Evolutionary conservation across 2,329 filamentous ascomycete genomes (phyloP).

Genomic region (Talaromyces sp.): DNA sequence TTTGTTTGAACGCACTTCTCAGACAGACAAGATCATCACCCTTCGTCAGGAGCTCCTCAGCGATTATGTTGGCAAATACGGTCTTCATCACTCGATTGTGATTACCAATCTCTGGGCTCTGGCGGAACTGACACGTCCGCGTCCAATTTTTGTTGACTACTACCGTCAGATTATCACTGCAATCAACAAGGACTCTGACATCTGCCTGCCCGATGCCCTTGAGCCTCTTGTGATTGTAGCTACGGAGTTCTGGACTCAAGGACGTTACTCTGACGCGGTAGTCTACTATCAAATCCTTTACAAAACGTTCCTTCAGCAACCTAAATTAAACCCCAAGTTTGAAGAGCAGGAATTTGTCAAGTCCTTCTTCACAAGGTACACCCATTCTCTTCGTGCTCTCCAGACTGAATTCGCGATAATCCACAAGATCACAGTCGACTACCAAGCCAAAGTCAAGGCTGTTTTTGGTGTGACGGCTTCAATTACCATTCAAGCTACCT

Average conservation of each 20-base stretch:
- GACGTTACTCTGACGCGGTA: slow-evolving; percentile 34
- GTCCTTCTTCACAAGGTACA: slow-evolving; percentile 32
- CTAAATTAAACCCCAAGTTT: slow-evolving; percentile 30
- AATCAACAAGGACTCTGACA: slow-evolving; percentile 34
- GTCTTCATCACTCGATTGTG: slow-evolving; percentile 30
- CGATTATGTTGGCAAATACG: slow-evolving; percentile 34
- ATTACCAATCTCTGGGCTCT: slow-evolving; percentile 35
- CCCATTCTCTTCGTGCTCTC: slow-evolving; percentile 30
- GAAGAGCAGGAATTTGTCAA: slow-evolving; percentile 31
- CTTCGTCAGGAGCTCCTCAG: slow-evolving; percentile 37
- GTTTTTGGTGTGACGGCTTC: slow-evolving; percentile 31
- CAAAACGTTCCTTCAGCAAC: slow-evolving; percentile 33
- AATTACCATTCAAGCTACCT: slow-evolving; percentile 34
- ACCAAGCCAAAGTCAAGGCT: slow-evolving; percentile 30
- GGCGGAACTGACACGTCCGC: slow-evolving; percentile 33
- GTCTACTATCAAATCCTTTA: slow-evolving; percentile 33
- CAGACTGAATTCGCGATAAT: slow-evolving; percentile 28
- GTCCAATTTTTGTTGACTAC: slow-evolving; percentile 36
- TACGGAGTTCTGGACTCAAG: slow-evolving; percentile 36
- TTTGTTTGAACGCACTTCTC: slow-evolving; percentile 27
- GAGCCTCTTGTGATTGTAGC: slow-evolving; percentile 36
- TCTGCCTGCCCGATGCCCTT: slow-evolving; percentile 34
- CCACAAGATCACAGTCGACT: slow-evolving; percentile 32
- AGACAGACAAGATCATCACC: slow-evolving; percentile 33
- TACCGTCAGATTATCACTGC: slow-evolving; percentile 34